Base-by-base conservation (phyloP, 2,329 filamentous ascomycete species). In the Fusarium decemcellulare region DNA sequence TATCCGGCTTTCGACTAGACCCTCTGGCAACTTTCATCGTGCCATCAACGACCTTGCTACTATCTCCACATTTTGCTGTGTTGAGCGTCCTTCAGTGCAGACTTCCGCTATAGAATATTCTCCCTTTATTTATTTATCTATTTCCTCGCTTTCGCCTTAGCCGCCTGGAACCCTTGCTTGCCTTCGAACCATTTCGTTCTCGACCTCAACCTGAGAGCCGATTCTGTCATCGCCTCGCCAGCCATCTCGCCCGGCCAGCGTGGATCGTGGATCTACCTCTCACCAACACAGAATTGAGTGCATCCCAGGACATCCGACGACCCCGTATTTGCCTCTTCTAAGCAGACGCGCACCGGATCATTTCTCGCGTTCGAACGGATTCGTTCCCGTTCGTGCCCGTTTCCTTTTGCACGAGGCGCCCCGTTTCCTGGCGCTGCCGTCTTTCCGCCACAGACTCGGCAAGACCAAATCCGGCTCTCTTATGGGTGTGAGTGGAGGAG, bases 381-480 rank as follows among this genome's bases (percentile, higher is more conserved):
- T 42, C 46, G 46, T 56, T 42, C 43, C 59, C 23, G 34, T 58
- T 55, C 15, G 43, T 53, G 32, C 40, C 55, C 29, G 34, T 46
- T 56, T 55, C 39, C 27, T 59, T 39, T 57, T 30, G 48, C 46
- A 57, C 51, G 53, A 61, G 44, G 46, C 37, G 32, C 53, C 60
- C 43, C 52, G 58, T 65, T 65, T 50, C 48, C 55, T 64, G 57
- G 47, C 50, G 48, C 58, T 63, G 57, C 50, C 67, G 56, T 58
- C 62, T 65, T 56, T 62, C 65, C 70, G 65, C 61, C 68, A 57
- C 60, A 70, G 52, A 34, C 58, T 66, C 51, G 59, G 43, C 58
- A 70, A 63, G 57, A 54, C 70, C 72, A 65, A 70, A 74, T 74
- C 72, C 72, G 72, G 72, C 61, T 64, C 54, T 56, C 34, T 57